Base-by-base conservation (phyloP, 176 grass and related monocot genomes). In the Ampelocalamus luodianensis region DNA sequence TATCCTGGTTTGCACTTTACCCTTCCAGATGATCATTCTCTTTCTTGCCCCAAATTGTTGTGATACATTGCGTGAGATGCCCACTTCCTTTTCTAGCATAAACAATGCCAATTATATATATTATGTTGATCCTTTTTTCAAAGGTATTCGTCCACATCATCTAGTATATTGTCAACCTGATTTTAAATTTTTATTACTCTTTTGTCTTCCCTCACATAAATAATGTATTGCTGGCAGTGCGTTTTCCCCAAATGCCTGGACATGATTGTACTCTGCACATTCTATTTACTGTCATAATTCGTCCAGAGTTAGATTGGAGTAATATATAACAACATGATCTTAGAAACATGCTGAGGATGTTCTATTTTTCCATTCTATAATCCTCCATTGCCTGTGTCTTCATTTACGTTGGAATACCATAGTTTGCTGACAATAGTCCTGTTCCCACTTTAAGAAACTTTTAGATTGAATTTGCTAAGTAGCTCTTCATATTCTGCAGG, bases 401-500 rank as follows among this genome's bases (percentile, higher is more conserved):
- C 68, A 69, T 76, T 83, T 72, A 51, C 29, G 14, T 26, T 65
- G 46, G 66, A 70, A 58, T 84, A 22, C 36, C 36, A 37, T 72
- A 65, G 9, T 83, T 83, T 88, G 26, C 0, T 65, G 55, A 18
- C 36, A 51, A 1, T 83, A 32, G 16, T 51, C 69, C 16, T 29
- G 63, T 45, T 22, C 1, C 1, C n/a, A 53, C 46, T 87, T 36
- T 26, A 65, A 72, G 37, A 49, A 84, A 58, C 10, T 58, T 18
- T 46, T 24, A 59, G 18, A 14, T 15, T 69, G 59, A 13, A 73
- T 81, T 71, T 53, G 53, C 32, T 86, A 53, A 67, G 14, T 68
- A 49, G 70, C 1, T 80, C 15, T 83, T 80, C 67, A 65, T 6
- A 16, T 87, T 79, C 32, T 83, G n/a, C 86, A 94, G 92, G 92